Evolutionary conservation across 306 rosid species (phyloP).

Genomic region (Macrotyloma uniflorum): DNA sequence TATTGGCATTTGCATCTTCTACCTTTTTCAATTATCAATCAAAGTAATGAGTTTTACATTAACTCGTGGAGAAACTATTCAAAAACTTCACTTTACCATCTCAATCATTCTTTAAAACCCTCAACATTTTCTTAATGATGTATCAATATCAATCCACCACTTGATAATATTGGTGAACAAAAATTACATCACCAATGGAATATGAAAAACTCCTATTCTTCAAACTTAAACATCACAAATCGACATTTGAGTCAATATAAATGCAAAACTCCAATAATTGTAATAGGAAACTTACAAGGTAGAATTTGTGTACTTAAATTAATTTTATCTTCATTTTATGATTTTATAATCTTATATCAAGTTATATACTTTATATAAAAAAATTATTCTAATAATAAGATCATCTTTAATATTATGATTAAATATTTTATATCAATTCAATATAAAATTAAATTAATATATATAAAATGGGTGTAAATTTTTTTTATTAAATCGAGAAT

Average conservation of each 20-base stretch:
- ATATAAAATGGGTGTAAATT: no score
- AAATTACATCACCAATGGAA: neutral
- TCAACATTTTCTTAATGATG: neutral
- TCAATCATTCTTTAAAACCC: neutral
- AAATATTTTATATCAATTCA: no score
- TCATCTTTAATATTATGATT: no score
- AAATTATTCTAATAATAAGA: no score
- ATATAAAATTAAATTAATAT: no score
- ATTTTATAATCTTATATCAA: no score
- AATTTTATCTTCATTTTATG: no score
- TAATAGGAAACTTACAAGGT: no score
- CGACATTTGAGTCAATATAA: slow-evolving; percentile 14
- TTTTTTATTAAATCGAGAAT: no score
- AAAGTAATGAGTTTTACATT: neutral
- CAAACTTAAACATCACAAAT: neutral
- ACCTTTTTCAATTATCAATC: slow-evolving; percentile 7
- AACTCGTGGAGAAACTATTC: neutral
- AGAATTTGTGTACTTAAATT: no score
- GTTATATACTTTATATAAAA: no score
- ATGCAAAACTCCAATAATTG: no score
- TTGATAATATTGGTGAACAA: neutral
- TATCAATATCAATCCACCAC: neutral
- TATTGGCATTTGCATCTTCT: neutral
- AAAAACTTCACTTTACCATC: neutral
- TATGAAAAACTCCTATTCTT: neutral